phyloP scores from a whole-genome alignment of 1,139 yeast genomes.

The Hansenula anomala region DNA sequence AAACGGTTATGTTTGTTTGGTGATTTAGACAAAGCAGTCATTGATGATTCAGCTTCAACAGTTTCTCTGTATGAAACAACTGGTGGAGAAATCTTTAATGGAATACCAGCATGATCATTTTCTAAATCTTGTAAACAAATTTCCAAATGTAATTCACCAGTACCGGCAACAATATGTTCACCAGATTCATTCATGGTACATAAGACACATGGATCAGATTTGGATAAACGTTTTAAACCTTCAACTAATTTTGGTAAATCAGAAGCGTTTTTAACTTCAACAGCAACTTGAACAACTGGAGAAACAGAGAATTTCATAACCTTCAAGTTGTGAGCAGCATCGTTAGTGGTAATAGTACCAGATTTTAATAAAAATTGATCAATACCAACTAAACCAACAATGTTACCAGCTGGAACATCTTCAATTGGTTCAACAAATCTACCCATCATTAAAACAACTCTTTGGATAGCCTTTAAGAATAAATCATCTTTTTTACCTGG shows the following conservation, averaged over 20 bases:
- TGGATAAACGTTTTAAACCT: slow-evolving; percentile 99
- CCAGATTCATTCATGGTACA: slow-evolving; percentile 87
- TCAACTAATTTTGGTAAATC: slow-evolving; percentile 99
- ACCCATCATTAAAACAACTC: slow-evolving; percentile 99
- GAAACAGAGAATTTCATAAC: slow-evolving; percentile 99
- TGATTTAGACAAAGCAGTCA: slow-evolving; percentile 96
- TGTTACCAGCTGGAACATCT: slow-evolving; percentile 99
- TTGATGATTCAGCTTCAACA: slow-evolving; percentile 88
- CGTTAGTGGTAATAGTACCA: slow-evolving; percentile 98
- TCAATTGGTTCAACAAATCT: slow-evolving; percentile 97
- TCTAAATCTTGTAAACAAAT: slow-evolving; percentile 95
- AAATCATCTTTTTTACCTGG: slow-evolving; percentile 98
- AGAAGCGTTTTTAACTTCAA: slow-evolving; percentile 98
- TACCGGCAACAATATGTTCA: slow-evolving; percentile 99
- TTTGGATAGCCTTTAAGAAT: slow-evolving; percentile 96
- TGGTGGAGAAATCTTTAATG: slow-evolving; percentile 96
- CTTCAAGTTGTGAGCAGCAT: slow-evolving; percentile 98
- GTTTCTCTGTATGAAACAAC: slow-evolving; percentile 99
- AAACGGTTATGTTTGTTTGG: slow-evolving; percentile 99
- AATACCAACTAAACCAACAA: slow-evolving; percentile 99
- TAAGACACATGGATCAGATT: slow-evolving; percentile 98
- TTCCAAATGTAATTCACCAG: slow-evolving; percentile 99
- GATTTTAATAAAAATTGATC: slow-evolving; percentile 99
- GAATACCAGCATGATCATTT: slow-evolving; percentile 99
- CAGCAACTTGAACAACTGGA: slow-evolving; percentile 99